These are phyloP conservation scores for Aspergillus sp. DNA, from an alignment of 2,329 filamentous ascomycete genomes.

Conservation along the genomic window DNA sequence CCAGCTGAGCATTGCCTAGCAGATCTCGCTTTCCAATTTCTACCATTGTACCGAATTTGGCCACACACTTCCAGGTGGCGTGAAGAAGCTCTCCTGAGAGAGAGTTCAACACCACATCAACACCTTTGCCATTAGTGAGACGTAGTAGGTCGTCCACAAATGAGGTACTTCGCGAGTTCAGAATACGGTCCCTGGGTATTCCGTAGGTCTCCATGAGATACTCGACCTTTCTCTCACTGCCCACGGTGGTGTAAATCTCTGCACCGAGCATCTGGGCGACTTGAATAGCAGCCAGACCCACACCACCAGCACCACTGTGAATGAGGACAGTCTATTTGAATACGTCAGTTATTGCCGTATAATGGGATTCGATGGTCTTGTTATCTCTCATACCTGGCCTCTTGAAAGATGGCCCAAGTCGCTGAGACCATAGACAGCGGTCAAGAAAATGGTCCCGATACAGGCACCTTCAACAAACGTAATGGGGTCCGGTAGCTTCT, in stretches of 20 bases:
- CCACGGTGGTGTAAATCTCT: slow-evolving; percentile 26
- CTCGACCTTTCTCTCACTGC: slow-evolving; percentile 21
- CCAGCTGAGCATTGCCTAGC: slow-evolving; percentile 21
- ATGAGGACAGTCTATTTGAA: too few relatives aligned
- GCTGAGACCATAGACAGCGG: too few relatives aligned
- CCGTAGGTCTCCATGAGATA: slow-evolving; percentile 23
- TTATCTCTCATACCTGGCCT: too few relatives aligned
- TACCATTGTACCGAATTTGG: slow-evolving; percentile 27
- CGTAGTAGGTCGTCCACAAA: slow-evolving; percentile 19
- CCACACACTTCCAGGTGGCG: slow-evolving; percentile 32
- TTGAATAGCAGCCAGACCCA: too few relatives aligned
- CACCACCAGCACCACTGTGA: too few relatives aligned
- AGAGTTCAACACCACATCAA: slow-evolving; percentile 29
- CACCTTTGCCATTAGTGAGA: slow-evolving; percentile 20
- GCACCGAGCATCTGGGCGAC: too few relatives aligned
- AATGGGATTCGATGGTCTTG: too few relatives aligned
- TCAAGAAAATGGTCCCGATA: too few relatives aligned
- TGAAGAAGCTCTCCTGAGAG: slow-evolving; percentile 27
- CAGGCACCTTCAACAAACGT: too few relatives aligned
- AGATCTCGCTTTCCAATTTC: slow-evolving; percentile 30
- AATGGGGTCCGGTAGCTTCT: too few relatives aligned
- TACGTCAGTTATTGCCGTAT: too few relatives aligned
- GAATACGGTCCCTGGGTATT: slow-evolving; percentile 23
- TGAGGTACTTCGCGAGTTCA: slow-evolving; percentile 21
- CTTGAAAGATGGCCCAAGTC: too few relatives aligned